Percentiles rank a stretch among this genome's conserved stretches.
phyloP scores from a whole-genome alignment of 352 stramenopile species.

The Phytophthora fragariaefolia region DNA sequence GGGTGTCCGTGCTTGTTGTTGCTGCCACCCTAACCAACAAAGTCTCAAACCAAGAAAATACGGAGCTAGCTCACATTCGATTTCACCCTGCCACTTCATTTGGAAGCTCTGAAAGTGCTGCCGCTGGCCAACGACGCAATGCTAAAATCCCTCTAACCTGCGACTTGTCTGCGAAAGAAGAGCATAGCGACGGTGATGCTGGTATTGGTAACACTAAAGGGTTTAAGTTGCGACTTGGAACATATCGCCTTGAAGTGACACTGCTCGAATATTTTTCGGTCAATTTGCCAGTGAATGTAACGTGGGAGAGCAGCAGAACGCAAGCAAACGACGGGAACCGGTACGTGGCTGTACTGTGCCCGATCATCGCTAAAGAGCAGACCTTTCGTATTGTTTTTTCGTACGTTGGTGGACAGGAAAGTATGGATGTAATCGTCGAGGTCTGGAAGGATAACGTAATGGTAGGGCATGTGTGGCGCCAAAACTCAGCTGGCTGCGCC shows the following conservation, averaged over 20 bases:
- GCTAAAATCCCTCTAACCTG: slow-evolving; percentile 5
- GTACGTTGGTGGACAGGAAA: slow-evolving; percentile 37
- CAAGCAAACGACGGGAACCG: slow-evolving; percentile 34
- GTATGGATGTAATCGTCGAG: slow-evolving; percentile 58
- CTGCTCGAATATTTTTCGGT: slow-evolving; percentile 34
- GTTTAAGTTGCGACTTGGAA: slow-evolving; percentile 56
- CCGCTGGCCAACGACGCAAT: slow-evolving; percentile 6
- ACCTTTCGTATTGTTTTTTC: slow-evolving; percentile 61
- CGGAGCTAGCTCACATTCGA: slow-evolving; percentile 11
- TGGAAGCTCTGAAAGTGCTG: slow-evolving; percentile 11
- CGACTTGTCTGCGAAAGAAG: slow-evolving; percentile 15
- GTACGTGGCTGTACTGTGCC: slow-evolving; percentile 50
- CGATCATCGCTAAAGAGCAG: slow-evolving; percentile 22
- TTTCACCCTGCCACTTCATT: slow-evolving; percentile 23
- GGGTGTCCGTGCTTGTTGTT: slow-evolving; percentile 41
- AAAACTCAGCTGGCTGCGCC: slow-evolving; percentile 21
- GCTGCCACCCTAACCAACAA: background rate
- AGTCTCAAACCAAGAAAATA: background rate
- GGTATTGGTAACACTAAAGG: slow-evolving; percentile 30
- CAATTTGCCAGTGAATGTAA: slow-evolving; percentile 35
- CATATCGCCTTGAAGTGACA: slow-evolving; percentile 43
- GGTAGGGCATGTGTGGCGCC: slow-evolving; percentile 28
- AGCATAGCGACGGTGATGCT: slow-evolving; percentile 21
- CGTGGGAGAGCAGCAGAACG: slow-evolving; percentile 41
- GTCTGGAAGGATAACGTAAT: slow-evolving; percentile 39